Evolutionary conservation across 176 grass and related monocot species (phyloP).

Genomic region (Elymus sibiricus): DNA sequence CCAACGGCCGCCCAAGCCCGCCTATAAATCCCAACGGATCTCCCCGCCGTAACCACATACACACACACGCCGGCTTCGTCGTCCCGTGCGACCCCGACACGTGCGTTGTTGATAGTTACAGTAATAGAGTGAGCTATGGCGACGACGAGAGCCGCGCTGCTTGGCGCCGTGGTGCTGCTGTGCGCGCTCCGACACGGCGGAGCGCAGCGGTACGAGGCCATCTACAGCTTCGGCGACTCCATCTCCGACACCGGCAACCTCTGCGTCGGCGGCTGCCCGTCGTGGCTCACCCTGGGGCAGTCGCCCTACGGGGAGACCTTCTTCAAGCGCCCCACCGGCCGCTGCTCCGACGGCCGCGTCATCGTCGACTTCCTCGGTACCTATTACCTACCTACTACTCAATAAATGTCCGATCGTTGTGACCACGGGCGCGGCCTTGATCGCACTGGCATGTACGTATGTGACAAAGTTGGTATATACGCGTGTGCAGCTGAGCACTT

Average conservation of each 20-base stretch:
- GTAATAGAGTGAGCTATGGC: background rate
- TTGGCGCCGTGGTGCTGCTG: background rate
- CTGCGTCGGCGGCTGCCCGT: constrained; percentile 49
- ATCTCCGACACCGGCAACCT: constrained; percentile 84
- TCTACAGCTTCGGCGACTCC: constrained; percentile 88
- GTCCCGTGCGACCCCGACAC: background rate
- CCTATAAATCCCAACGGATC: constrained; percentile 34
- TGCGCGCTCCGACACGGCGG: background rate
- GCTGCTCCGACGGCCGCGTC: constrained; percentile 77
- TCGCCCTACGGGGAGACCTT: constrained; percentile 75
- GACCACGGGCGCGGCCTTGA: background rate
- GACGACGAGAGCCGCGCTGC: background rate
- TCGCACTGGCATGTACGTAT: too few species aligned
- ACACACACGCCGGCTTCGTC: background rate
- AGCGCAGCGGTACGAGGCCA: constrained; percentile 50
- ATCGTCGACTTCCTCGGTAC: constrained; percentile 76
- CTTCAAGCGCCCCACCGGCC: constrained; percentile 71
- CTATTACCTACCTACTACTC: background rate
- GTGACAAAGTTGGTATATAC: background rate
- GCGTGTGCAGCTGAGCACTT: constrained; percentile 48
- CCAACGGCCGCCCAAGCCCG: background rate
- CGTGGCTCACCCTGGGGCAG: constrained; percentile 59
- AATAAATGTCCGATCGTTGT: background rate
- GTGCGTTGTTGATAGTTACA: background rate
- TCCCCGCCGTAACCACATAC: background rate